Base-by-base conservation (phyloP, 164 flowering plant genomes). In the Houttuynia cordata region DNA sequence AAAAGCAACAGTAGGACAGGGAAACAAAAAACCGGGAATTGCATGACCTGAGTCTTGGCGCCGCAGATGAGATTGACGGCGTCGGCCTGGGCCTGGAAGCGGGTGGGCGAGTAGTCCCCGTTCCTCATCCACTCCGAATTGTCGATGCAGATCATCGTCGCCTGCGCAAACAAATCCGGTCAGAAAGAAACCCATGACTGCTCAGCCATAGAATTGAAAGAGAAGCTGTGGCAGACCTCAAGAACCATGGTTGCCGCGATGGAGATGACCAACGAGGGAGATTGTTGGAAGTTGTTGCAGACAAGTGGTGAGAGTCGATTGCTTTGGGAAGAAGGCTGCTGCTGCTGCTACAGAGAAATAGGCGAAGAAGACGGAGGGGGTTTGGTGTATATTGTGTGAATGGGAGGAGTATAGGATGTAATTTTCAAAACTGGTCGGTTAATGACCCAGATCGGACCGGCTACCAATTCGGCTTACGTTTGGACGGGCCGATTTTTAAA, bases 111-210 rank as follows among this genome's bases (percentile, higher is more conserved):
- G 70, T 91, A 94, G 73, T 94, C 99, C 0, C 99, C 96, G 59
- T 91, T 94, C 18, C 97, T 76, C 91, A 86, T 91, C 95, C 95
- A 94, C 54, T 94, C 99, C 7, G 99, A 94, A 69, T 94, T 94
- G 64, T 91, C 99, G 60, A 94, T 82, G 67, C 99, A 94, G 74
- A 94, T 91, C 96, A 94, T 91, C 10, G 97, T 88, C 65, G 99
- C 99, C 99, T 94, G 73, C 62, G 56, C 53, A 53, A 45, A 34
- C 23, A 50, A 41, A 34, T 51, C 19, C 50, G 24, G 24, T 30
- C 37, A 30, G 12, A 45, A 45, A 45, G 45, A 41, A 13, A 41
- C 1, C 2, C 45, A 13, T 9, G 45, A 41, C 10, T 13, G 10
- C 10, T 14, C 51, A 25, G 42, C 0, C 2, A 57, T 8, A 25